Base-by-base conservation (phyloP, 768 basidiomycete genomes). In the Gloeopeniophorella convolvens region DNA sequence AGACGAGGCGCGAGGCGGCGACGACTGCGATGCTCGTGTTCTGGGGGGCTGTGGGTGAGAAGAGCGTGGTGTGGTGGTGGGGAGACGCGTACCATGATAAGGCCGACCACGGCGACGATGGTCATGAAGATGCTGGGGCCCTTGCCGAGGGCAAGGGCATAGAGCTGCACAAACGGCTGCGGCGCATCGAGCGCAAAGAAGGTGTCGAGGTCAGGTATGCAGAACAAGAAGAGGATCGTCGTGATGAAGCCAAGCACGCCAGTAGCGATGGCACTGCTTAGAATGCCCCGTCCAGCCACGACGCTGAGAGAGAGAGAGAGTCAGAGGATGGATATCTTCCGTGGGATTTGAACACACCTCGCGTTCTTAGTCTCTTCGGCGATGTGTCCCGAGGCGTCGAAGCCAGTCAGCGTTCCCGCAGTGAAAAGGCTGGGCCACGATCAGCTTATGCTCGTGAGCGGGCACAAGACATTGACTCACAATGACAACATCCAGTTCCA, bases 401-500 rank as follows among this genome's bases (percentile, higher is more conserved):
- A 95, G 6, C 93, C 93, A 3, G 86, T 92, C 70, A 95, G 69
- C 0, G 85, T 89, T 10, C 91, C 89, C 0, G 90, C 82, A 1
- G 89, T 86, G 66, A 90, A 92, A 18, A 94, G 72, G 72, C 86
- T 89, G 26, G 10, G n/a, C 16, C 45, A 30, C 13, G 18, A 42
- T 45, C 37, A 36, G 56, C 34, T 13, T 34, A 5, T 4, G 20
- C 4, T 18, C 42, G 21, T 27, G 28, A 50, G 16, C 31, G 39
- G 16, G 37, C 18, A 26, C 11, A 42, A 20, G 66, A 23, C 3
- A 7, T 21, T 8, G 16, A 67, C 77, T 43, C 58, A 89, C 89
- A 90, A 89, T 4, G 85, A 89, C 32, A 96, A 66, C 13, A 90
- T 76, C 89, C 89, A 95, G 60, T 93, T 94, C 93, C 91, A 94